Base-by-base conservation (phyloP, 495 filamentous ascomycete species). In the Bacidia rubella region DNA sequence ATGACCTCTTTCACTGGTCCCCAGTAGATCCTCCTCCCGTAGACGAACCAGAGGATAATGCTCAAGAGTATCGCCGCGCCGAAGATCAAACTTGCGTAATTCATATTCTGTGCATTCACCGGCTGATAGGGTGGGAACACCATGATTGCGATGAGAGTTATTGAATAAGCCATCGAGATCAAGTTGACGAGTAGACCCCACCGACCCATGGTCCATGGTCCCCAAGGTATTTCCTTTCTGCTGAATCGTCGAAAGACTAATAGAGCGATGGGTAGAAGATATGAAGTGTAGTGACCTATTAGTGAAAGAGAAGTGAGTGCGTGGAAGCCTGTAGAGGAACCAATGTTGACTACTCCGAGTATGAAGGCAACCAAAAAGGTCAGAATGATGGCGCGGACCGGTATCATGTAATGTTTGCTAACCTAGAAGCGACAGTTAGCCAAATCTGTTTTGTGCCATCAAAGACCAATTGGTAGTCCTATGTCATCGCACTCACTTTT, bases 301-400 rank as follows among this genome's bases (percentile, higher is more conserved):
- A 66, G 54, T 11, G 61, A 55, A 4, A 71, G 62, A 1, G 73
- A 74, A 21, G 66, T 58, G 35, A 78, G 63, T 20, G 67, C 67
- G 56, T 72, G 71, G 58, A 77, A 73, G n/a, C 72, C 75, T 1
- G 67, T 63, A 2, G 62, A 52, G 1, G 67, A 71, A 19, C 71
- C 74, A 39, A 79, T 68, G 57, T 72, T 74, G 57, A 79, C 76
- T 25, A 77, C 62, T 3, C 38, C 54, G 22, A 56, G 38, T 3
- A 55, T 62, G 4, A 68, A n/a, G 15, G 38, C 38, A 41, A 41
- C 38, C 38, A 41, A 41, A 21, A 29, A 25, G 10, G 17, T 43
- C 1, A 55, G n/a, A 3, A 44, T 19, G 11, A 48, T 50, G 1
- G 47, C n/a, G 15, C 5, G 22, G 19, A 10, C 11, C 2, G 27